Evolutionary conservation across 2,329 filamentous ascomycete species (phyloP).

Genomic region (Exophiala phaeomuriformis): DNA sequence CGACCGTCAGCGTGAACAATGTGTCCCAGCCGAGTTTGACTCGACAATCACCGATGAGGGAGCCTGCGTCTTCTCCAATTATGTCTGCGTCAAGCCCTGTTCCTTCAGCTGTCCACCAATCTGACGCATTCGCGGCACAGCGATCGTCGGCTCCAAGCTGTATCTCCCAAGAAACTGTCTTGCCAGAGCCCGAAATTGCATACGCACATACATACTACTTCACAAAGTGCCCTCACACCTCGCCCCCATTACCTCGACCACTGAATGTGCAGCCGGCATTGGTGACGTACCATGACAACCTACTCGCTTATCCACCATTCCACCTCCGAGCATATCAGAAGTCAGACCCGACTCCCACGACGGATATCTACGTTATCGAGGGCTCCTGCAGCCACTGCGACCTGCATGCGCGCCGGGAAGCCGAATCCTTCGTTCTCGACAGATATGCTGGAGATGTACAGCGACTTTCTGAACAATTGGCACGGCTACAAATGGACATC

Average conservation of each 20-base stretch:
- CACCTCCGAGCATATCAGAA: slow-evolving; percentile 1
- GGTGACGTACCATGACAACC: slow-evolving; percentile 6
- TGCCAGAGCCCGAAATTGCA: slow-evolving; percentile 16
- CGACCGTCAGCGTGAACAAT: not conserved
- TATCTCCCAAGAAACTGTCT: not conserved
- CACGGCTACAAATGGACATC: slow-evolving; percentile 9
- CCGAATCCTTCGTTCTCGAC: slow-evolving; percentile 15
- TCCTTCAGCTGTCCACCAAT: not conserved
- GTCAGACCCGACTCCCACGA: not conserved
- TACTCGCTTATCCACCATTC: slow-evolving; percentile 11
- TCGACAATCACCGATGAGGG: not conserved
- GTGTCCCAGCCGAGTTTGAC: not conserved
- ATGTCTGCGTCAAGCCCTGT: too few species aligned
- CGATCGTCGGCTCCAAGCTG: not conserved
- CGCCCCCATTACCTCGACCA: slow-evolving; percentile 20
- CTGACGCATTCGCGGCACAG: not conserved
- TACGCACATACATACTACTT: slow-evolving; percentile 21
- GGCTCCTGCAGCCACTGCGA: slow-evolving; percentile 22
- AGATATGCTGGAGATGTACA: slow-evolving; percentile 11
- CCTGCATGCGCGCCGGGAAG: slow-evolving; percentile 12
- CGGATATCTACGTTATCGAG: slow-evolving; percentile 16
- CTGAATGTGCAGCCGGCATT: slow-evolving; percentile 20
- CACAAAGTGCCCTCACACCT: slow-evolving; percentile 21
- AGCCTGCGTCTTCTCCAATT: not conserved
- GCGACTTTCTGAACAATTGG: slow-evolving; percentile 11